Evolutionary conservation across 2,329 filamentous ascomycete genomes (phyloP).

Genomic region (Fusarium piperis): DNA sequence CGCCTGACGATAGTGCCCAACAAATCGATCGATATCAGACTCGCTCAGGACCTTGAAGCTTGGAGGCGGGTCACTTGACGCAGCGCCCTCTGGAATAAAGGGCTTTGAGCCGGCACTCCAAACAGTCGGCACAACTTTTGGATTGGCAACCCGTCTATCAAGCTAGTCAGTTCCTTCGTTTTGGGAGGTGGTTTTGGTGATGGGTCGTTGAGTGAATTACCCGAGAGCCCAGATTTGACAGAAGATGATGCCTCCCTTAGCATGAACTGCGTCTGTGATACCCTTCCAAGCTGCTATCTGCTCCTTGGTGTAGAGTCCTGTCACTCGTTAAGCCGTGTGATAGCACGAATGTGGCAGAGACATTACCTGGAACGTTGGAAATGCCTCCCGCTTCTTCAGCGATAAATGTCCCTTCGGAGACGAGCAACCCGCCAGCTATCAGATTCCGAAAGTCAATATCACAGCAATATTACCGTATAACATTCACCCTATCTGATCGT

Average conservation of each 20-base stretch:
- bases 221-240: conserved; percentile 72
- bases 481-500: neutral
- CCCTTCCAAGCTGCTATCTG: conserved; percentile 70
- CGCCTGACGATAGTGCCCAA: conserved; percentile 66
- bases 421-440: conserved; percentile 53
- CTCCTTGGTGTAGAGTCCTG: conserved; percentile 65
- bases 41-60: conserved; percentile 65
- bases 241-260: conserved; percentile 68
- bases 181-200: neutral
- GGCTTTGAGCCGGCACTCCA: conserved; percentile 34
- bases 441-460: neutral
- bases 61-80: conserved; percentile 15
- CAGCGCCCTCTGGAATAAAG: conserved; percentile 4
- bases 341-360: neutral
- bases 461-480: neutral
- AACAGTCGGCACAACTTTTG: conserved; percentile 23
- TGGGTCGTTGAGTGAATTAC: conserved; percentile 61
- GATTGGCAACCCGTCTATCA: conserved; percentile 33
- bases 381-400: conserved; percentile 48
- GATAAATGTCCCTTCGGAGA: conserved; percentile 58
- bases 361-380: conserved; percentile 32
- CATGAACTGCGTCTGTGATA: conserved; percentile 71
- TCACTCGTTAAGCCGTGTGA: conserved; percentile 47
- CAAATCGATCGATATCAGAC: conserved; percentile 71
- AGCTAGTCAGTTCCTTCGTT: neutral